Evolutionary conservation across 2,329 filamentous ascomycete species (phyloP).

Genomic region (Penicillium brasilianum): DNA sequence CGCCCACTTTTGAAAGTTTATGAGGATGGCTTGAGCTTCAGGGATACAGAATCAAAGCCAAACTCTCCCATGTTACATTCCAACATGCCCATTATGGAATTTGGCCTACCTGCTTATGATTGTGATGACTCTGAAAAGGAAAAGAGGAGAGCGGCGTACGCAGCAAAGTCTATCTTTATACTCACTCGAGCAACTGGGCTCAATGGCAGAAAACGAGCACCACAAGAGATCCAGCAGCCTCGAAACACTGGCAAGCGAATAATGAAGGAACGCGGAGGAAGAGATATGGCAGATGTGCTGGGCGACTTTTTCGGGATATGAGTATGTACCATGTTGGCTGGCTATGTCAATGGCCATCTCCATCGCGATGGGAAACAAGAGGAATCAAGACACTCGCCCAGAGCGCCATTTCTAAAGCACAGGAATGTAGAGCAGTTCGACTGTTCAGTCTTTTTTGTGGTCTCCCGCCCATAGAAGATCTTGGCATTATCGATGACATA

Average conservation of each 20-base stretch:
- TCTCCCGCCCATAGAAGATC: not conserved
- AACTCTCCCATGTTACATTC: not conserved
- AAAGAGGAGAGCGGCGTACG: not conserved
- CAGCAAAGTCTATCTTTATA: slow-evolving; percentile 2
- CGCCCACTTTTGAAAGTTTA: not conserved
- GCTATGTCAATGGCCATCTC: not conserved
- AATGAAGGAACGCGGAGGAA: slow-evolving; percentile 34
- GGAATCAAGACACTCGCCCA: not conserved
- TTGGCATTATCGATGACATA: slow-evolving; percentile 12
- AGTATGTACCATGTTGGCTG: not conserved
- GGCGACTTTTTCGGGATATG: slow-evolving; percentile 35
- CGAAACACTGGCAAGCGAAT: slow-evolving; percentile 20
- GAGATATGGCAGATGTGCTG: slow-evolving; percentile 37
- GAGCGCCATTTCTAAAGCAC: not conserved
- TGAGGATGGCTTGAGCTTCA: not conserved
- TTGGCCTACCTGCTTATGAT: not conserved
- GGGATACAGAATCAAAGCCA: not conserved
- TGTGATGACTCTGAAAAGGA: not conserved
- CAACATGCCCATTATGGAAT: not conserved
- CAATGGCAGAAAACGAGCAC: slow-evolving; percentile 13
- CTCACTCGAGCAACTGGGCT: slow-evolving; percentile 7
- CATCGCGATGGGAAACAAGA: not conserved
- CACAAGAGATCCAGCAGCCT: not conserved
- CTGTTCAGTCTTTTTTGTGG: not conserved
- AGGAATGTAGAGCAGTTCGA: not conserved